A percentile compares a stretch with the other conserved stretches of the same genome.
Evolutionary conservation across 1,139 yeast genomes (phyloP).

Genomic region (Saccharomyces hybrid): DNA sequence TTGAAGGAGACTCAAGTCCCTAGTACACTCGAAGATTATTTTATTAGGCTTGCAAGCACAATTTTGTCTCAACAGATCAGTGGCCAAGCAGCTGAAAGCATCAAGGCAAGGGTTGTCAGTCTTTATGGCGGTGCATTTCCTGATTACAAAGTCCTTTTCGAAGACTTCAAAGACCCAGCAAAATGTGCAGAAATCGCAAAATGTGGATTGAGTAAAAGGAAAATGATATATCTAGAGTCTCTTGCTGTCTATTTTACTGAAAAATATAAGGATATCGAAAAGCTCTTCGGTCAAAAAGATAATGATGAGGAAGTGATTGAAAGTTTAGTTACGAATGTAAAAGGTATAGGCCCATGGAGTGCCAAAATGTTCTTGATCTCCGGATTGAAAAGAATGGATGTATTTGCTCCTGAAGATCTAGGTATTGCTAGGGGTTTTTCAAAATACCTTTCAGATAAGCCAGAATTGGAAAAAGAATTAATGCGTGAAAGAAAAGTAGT

Average conservation of each 20-base stretch:
- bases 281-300: slow-evolving; percentile 34
- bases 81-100: slow-evolving; percentile 72
- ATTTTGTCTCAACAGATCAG: slow-evolving; percentile 79
- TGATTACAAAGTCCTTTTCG: slow-evolving; percentile 41
- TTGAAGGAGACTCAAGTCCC: slow-evolving; percentile 12
- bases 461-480: slow-evolving; percentile 41
- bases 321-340: slow-evolving; percentile 47
- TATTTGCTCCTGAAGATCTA: slow-evolving; percentile 72
- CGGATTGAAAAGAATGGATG: slow-evolving; percentile 56
- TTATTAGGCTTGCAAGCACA: slow-evolving; percentile 41
- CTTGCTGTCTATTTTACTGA: slow-evolving; percentile 52
- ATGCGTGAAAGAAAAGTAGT: slow-evolving; percentile 31
- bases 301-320: slow-evolving; percentile 44
- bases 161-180: slow-evolving; percentile 20
- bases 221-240: slow-evolving; percentile 56
- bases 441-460: slow-evolving; percentile 50
- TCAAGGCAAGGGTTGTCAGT: slow-evolving; percentile 44
- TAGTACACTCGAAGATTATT: slow-evolving; percentile 31
- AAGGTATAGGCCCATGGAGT: slow-evolving; percentile 88
- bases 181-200: slow-evolving; percentile 45
- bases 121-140: slow-evolving; percentile 41
- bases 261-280: slow-evolving; percentile 37
- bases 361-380: slow-evolving; percentile 82
- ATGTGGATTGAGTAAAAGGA: slow-evolving; percentile 67
- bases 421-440: slow-evolving; percentile 82